Base-by-base conservation (phyloP, 768 basidiomycete genomes). In the Podaxis sp. region DNA sequence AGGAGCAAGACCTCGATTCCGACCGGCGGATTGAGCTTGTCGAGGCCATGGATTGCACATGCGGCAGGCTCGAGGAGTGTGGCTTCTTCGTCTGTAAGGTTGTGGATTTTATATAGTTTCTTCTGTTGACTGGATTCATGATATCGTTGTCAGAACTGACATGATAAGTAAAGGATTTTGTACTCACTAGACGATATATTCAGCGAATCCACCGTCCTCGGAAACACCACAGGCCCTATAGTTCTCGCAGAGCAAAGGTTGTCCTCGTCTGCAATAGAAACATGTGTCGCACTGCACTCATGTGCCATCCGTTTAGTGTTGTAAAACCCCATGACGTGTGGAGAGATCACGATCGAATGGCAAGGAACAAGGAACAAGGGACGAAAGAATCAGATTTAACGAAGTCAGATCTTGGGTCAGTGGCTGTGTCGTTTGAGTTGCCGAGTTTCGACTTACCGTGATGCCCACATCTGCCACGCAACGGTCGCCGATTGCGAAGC, bases 31-130 rank as follows among this genome's bases (percentile, higher is more conserved):
- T 79, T 84, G 61, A 96, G 84, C 73, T 93, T 93, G 76, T 96
- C 94, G 64, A 95, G 86, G 5, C 94, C 94, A 72, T 96, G 94
- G 55, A 96, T 85, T 36, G 94, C 94, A 66, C 94, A 96, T 4
- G 94, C 89, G 3, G 93, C 91, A 43, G 94, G 94, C 71, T 96
- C 94, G 38, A 95, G 80, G 19, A 96, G 84, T 2, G 92, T 94
- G 1, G 93, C 86, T 65, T 95, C 93, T 68, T 93, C 90, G 70
- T 95, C 93, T 7, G 85, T 85, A 57, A 96, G 82, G 75, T 95
- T 95, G 66, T 93, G 77, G 67, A 95, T 88, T 75, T 92, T 93
- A 82, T 92, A 96, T 19, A 92, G 78, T 69, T 94, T 94, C 72
- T 87, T 82, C 64, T 89, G 73, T 63, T 77, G 70, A 59, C 75